Percentiles rank a stretch among this genome's conserved stretches.
Evolutionary conservation across 2,329 filamentous ascomycete species (phyloP).

Genomic region (Mariannaea sp.): DNA sequence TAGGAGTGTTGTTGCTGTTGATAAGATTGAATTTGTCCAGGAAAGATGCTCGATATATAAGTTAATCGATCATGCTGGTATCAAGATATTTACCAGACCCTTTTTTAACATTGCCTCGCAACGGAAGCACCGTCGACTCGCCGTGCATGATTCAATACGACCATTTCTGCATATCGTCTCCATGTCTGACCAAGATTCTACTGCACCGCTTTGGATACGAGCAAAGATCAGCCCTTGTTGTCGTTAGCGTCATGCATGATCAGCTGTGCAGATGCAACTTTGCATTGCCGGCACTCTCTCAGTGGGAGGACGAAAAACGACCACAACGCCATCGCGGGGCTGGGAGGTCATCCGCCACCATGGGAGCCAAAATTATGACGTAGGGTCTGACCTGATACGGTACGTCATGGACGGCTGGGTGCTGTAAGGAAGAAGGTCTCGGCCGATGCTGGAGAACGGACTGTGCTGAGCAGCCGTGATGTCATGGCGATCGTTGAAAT

Average conservation of each 20-base stretch:
- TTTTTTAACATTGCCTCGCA: not conserved
- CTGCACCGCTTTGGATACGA: not conserved
- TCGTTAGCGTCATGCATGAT: not conserved
- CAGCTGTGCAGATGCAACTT: not conserved
- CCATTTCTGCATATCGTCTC: not conserved
- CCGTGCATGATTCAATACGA: not conserved
- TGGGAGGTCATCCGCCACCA: not conserved
- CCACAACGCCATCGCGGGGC: not conserved
- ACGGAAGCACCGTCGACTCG: not conserved
- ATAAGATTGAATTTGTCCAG: not conserved
- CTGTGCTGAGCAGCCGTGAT: too few relatives aligned
- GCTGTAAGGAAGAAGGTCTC: too few relatives aligned
- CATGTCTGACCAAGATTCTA: not conserved
- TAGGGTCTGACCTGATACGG: conserved; percentile 1
- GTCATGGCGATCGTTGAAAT: too few relatives aligned
- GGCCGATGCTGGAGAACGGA: too few relatives aligned
- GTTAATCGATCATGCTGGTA: too few relatives aligned
- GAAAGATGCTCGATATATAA: too few relatives aligned
- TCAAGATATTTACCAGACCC: too few relatives aligned
- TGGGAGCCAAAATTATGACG: not conserved
- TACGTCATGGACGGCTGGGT: too few relatives aligned
- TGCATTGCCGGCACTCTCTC: not conserved
- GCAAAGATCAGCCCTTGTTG: not conserved
- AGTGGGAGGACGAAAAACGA: not conserved
- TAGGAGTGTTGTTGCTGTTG: not conserved